A percentile compares a stretch with the other conserved stretches of the same genome.
Conservation (phyloP, 2,329 filamentous ascomycete genomes). For the Aspergillus awamori region DNA sequence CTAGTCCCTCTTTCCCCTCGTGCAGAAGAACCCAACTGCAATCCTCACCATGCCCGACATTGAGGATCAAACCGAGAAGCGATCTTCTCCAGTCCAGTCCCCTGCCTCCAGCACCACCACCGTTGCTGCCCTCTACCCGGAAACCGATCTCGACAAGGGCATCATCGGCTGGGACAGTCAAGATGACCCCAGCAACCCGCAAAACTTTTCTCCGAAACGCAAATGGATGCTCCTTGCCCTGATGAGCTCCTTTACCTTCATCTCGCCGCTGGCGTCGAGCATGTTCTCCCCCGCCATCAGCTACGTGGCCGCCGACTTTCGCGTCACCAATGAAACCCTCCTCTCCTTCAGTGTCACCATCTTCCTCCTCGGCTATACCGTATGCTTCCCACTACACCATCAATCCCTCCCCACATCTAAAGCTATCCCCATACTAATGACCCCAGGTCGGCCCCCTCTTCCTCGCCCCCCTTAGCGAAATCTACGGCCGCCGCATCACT, state of each 20-base stretch:
- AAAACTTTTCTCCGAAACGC: constrained; percentile 50
- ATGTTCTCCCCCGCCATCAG: constrained; percentile 36
- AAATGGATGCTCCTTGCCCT: constrained; percentile 34
- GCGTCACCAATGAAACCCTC: constrained; percentile 26
- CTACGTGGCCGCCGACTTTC: constrained; percentile 28
- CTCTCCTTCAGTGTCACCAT: constrained; percentile 37
- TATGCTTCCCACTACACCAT: constrained; percentile 15
- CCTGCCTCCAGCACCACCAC: neutral
- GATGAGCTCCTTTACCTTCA: constrained; percentile 33
- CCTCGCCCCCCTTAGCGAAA: constrained; percentile 66
- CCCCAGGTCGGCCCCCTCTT: constrained; percentile 58
- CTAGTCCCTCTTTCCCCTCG: neutral
- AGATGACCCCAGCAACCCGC: constrained; percentile 60
- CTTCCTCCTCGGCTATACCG: constrained; percentile 34
- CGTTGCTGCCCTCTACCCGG: constrained; percentile 37
- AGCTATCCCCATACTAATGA: neutral
- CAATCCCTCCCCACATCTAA: no score
- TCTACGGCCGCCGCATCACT: constrained; percentile 64
- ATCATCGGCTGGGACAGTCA: constrained; percentile 64
- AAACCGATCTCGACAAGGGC: constrained; percentile 56
- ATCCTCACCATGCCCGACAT: neutral
- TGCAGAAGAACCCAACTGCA: neutral
- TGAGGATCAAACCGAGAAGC: neutral
- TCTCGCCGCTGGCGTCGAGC: constrained; percentile 38
- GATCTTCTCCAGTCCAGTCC: neutral